Percentiles rank a stretch among this genome's conserved stretches.
Evolutionary conservation across 768 basidiomycete genomes (phyloP).

Genomic region (Paxillus ammoniavirescens): DNA sequence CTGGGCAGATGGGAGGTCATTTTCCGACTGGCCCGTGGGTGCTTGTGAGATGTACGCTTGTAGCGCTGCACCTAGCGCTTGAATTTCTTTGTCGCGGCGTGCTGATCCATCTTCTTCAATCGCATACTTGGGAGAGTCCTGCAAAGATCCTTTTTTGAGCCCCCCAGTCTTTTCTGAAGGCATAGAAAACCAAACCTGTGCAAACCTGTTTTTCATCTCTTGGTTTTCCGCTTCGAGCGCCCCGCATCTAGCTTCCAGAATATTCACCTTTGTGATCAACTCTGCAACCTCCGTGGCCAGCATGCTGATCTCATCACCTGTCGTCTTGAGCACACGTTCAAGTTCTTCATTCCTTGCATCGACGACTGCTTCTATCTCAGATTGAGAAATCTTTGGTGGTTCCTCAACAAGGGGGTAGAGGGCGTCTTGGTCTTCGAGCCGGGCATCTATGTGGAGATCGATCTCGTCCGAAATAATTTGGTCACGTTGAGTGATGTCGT

Average conservation of each 20-base stretch:
- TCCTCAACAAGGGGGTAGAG: slow-evolving; percentile 21
- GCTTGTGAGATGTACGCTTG: slow-evolving; percentile 32
- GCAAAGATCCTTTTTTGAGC: background rate
- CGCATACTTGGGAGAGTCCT: slow-evolving; percentile 15
- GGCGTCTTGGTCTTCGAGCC: slow-evolving; percentile 25
- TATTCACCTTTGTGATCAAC: slow-evolving; percentile 29
- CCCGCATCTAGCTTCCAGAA: slow-evolving; percentile 19
- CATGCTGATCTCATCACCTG: slow-evolving; percentile 30
- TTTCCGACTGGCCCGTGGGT: slow-evolving; percentile 8
- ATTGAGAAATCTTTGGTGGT: slow-evolving; percentile 12
- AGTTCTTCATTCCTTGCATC: slow-evolving; percentile 22
- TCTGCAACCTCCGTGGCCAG: slow-evolving; percentile 31
- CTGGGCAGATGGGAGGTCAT: slow-evolving; percentile 25
- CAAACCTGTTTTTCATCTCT: slow-evolving; percentile 21
- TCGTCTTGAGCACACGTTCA: slow-evolving; percentile 10
- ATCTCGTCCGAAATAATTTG: slow-evolving; percentile 27
- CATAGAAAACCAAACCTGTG: slow-evolving; percentile 22
- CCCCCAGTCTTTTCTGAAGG: background rate
- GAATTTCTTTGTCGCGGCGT: slow-evolving; percentile 25
- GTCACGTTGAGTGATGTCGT: slow-evolving; percentile 36
- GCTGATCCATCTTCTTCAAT: slow-evolving; percentile 11
- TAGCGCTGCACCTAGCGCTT: slow-evolving; percentile 30
- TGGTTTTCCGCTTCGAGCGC: slow-evolving; percentile 28
- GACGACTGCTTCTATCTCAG: slow-evolving; percentile 26
- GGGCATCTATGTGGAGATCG: slow-evolving; percentile 28